A percentile compares a stretch with the other conserved stretches of the same genome.
Evolutionary conservation across 1,284 basidiomycete species (phyloP).

Genomic region (Apiotrichum akiyoshidainum): DNA sequence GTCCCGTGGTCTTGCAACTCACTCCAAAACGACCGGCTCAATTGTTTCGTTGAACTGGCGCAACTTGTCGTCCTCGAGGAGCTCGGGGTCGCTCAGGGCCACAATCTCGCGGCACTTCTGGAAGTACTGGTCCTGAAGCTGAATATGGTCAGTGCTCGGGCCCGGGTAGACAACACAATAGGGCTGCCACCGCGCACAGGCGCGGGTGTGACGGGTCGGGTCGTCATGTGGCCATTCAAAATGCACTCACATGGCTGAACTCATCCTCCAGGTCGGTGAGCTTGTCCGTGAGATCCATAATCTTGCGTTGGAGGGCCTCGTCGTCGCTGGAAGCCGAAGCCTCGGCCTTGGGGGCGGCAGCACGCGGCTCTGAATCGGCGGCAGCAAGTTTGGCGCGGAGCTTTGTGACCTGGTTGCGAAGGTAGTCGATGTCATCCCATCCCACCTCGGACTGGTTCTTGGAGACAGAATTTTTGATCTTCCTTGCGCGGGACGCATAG

Average conservation of each 20-base stretch:
- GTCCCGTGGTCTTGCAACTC: slow-evolving; percentile 16
- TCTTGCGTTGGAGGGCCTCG: slow-evolving; percentile 64
- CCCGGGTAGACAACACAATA: background rate
- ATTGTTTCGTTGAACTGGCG: slow-evolving; percentile 89
- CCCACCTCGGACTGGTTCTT: slow-evolving; percentile 94
- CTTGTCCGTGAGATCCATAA: slow-evolving; percentile 19
- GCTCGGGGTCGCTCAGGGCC: slow-evolving; percentile 24
- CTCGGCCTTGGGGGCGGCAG: slow-evolving; percentile 31
- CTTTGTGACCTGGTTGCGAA: slow-evolving; percentile 78
- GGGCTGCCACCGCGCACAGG: background rate
- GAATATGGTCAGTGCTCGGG: slow-evolving; percentile 2
- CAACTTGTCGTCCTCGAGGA: slow-evolving; percentile 24
- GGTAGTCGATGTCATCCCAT: slow-evolving; percentile 97
- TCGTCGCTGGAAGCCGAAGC: slow-evolving; percentile 62
- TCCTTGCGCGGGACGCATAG: slow-evolving; percentile 94
- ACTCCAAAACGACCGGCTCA: slow-evolving; percentile 92
- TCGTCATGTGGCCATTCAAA: background rate
- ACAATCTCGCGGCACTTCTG: slow-evolving; percentile 47
- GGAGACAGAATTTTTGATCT: slow-evolving; percentile 92
- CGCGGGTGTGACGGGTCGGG: too few species aligned
- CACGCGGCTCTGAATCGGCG: slow-evolving; percentile 57
- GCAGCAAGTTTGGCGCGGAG: slow-evolving; percentile 68
- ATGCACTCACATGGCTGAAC: slow-evolving; percentile 41
- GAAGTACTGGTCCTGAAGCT: slow-evolving; percentile 47
- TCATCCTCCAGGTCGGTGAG: slow-evolving; percentile 42